Evolutionary conservation across 345 rosid species (phyloP).

Genomic region (Syzygium aromaticum): DNA sequence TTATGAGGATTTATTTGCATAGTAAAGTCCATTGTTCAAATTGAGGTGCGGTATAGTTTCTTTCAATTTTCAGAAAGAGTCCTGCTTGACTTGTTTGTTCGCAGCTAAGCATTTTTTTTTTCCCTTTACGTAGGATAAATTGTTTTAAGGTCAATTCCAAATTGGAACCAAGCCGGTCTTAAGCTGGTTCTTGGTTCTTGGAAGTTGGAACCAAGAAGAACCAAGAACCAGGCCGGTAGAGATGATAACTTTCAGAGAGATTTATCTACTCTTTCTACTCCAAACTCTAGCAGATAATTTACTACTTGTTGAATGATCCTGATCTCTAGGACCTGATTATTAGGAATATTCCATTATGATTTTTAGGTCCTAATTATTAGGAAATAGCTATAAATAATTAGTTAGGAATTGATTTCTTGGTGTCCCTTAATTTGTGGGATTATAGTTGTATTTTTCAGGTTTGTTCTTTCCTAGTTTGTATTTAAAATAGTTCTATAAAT

Average conservation of each 20-base stretch:
- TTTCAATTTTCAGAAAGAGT: not conserved
- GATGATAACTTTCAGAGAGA: not conserved
- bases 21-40: not conserved
- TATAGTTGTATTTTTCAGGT: too few relatives aligned
- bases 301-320: not conserved
- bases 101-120: not conserved
- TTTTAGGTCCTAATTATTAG: too few relatives aligned
- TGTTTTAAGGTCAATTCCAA: not conserved
- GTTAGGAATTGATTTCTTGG: too few relatives aligned
- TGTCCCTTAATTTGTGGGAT: too few relatives aligned
- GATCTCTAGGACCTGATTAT: too few relatives aligned
- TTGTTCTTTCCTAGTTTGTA: too few relatives aligned
- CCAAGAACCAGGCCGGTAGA: not conserved
- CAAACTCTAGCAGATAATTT: not conserved
- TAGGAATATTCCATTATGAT: too few relatives aligned
- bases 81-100: not conserved
- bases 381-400: too few relatives aligned
- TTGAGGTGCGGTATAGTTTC: not conserved
- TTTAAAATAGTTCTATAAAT: too few relatives aligned
- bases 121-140: not conserved
- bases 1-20: not conserved
- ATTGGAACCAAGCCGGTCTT: not conserved
- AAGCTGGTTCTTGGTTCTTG: not conserved
- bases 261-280: not conserved
- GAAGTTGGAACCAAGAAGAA: not conserved